Percentiles rank a stretch among this genome's conserved stretches.
These are phyloP conservation scores for Licmophora abbreviata DNA, from an alignment of 108 stramenopile genomes.

Conservation along the genomic window DNA sequence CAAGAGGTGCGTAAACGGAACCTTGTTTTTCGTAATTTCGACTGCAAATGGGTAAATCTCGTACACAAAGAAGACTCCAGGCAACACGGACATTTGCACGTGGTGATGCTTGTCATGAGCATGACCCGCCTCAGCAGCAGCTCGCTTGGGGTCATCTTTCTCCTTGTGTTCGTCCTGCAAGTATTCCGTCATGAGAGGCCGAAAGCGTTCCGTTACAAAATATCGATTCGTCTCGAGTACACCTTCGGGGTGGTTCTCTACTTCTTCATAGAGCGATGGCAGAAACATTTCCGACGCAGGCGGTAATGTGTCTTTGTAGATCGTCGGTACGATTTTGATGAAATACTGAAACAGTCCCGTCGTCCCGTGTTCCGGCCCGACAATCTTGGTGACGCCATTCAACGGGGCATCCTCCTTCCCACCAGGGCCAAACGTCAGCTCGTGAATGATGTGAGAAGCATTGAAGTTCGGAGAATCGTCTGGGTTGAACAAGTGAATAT, in stretches of 20 bases:
- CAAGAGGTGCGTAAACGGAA: constrained; percentile 83
- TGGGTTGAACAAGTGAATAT: constrained; percentile 81
- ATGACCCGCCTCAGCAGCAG: constrained; percentile 41
- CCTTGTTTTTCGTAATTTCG: constrained; percentile 59
- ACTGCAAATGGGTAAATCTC: constrained; percentile 97
- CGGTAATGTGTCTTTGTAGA: constrained; percentile 32
- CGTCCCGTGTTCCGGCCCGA: constrained; percentile 56
- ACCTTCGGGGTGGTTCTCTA: constrained; percentile 3
- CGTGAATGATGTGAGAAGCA: constrained; percentile 89
- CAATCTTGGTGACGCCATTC: constrained; percentile 66
- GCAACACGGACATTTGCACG: constrained; percentile 73
- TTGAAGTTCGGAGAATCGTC: constrained; percentile 91
- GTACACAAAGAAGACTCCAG: constrained; percentile 97
- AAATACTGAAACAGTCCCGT: constrained; percentile 95
- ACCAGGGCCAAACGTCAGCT: constrained; percentile 80
- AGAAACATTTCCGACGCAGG: constrained; percentile 6
- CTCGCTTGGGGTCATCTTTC: constrained; percentile 21
- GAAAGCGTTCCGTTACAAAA: constrained; percentile 83
- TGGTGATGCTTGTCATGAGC: constrained; percentile 61
- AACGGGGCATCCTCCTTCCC: constrained; percentile 39
- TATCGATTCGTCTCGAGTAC: constrained; percentile 75
- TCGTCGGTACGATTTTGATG: constrained; percentile 90
- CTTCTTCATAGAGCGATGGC: constrained; percentile 12
- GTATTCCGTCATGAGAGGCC: constrained; percentile 76
- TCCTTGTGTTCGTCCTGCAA: constrained; percentile 23